These are phyloP conservation scores for Plasmodium sp. DNA, from an alignment of 169 alveolate species.

Conservation along the genomic window DNA sequence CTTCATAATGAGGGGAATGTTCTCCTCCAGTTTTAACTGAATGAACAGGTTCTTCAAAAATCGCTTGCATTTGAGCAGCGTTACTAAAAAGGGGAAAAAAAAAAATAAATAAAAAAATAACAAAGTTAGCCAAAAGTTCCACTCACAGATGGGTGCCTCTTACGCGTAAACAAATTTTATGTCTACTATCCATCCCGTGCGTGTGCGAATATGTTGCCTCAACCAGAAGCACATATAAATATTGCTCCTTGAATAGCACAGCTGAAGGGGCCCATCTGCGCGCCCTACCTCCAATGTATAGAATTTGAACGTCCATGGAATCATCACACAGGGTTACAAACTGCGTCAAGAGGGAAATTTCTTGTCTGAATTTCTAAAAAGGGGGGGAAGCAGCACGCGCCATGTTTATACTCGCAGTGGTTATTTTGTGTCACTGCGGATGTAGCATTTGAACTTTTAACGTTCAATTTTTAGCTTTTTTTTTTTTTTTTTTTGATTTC, in stretches of 20 bases:
- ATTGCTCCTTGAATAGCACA: neutral
- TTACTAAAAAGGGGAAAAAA: constrained; percentile 1
- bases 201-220: neutral
- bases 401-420: neutral
- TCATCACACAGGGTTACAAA: constrained; percentile 42
- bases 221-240: neutral
- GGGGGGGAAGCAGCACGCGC: neutral
- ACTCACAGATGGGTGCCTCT: neutral
- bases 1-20: constrained; percentile 24
- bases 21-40: constrained; percentile 17
- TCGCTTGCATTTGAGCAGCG: constrained; percentile 24
- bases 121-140: neutral
- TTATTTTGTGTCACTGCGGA: neutral
- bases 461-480: too few species aligned
- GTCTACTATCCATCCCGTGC: neutral
- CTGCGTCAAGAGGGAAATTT: neutral
- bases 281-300: constrained; percentile 42
- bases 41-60: constrained; percentile 20
- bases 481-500: neutral
- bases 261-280: neutral
- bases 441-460: neutral
- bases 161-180: neutral
- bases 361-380: constrained; percentile 51
- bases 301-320: constrained; percentile 16
- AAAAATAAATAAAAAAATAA: neutral